Evolutionary conservation across 441 rosid genomes (phyloP), one percentile per base, ranked within the genome.

Genomic region (Erysimum cheiri): DNA sequence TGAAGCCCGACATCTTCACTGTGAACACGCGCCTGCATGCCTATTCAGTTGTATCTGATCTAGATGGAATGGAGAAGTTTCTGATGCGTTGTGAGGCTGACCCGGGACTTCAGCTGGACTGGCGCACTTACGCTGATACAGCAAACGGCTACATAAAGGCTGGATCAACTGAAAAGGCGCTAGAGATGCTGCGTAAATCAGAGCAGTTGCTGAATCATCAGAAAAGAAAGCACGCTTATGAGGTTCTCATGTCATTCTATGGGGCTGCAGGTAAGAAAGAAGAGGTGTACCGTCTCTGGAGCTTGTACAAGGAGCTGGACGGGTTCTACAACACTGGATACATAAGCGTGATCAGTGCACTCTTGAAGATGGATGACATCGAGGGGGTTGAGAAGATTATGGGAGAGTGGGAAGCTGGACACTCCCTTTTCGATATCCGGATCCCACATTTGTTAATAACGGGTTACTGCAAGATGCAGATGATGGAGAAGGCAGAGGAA

Each of bases 281-380:
- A 35, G 89, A 86, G 54, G 84, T 81, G 32, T 44, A 67, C 53
- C 80, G 88, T 72, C 14, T 86, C 39, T 88, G 94, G 94, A 69
- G 77, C 69, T 33, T 62, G 54, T 76, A 77, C 63, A 77, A 85
- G 79, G 74, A 59, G 60, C 58, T 58, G 3, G 52, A 1, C 2
- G 80, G 54, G 58, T 70, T 79, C 56, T 73, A 32, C 68, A 85
- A 83, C 67, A 47, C 48, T 2, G 88, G 85, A 4, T 84, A 84
- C 73, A n/a, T 28, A 4, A 3, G 47, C 6, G 60, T 82, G 40
- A 48, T 85, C 12, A 19, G 66, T 3, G 78, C 88, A 22, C 65
- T 87, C 35, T 28, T 80, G 67, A 85, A 80, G 79, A 37, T 82
- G 31, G 83, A 80, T 26, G 87, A 82, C 61, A 29, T 83, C 2